Evolutionary conservation across 1,284 basidiomycete genomes (phyloP).

Genomic region (Tilletiopsis washingtonensis): DNA sequence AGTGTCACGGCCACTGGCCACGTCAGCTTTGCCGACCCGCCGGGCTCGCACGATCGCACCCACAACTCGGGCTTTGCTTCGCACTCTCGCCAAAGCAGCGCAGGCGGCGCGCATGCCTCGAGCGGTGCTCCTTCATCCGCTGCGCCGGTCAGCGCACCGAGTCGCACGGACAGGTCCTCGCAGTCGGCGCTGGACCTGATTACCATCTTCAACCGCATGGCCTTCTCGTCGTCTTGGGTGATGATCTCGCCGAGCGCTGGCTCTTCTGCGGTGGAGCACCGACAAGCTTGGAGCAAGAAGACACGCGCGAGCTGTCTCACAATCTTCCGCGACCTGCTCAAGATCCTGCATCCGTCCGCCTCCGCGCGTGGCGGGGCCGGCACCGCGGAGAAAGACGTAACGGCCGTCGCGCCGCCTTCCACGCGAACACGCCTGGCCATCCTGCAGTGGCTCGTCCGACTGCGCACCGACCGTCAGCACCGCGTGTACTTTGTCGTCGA

Average conservation of each 20-base stretch:
- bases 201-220: conserved; percentile 40
- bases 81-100: conserved; percentile 2
- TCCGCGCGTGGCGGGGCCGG: not conserved
- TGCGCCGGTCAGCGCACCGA: not conserved
- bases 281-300: conserved; percentile 20
- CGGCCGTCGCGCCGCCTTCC: not conserved
- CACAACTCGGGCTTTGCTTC: not conserved
- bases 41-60: conserved; percentile 7
- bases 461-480: conserved; percentile 86
- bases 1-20: not conserved
- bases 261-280: conserved; percentile 2
- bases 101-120: not conserved
- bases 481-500: conserved; percentile 63
- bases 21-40: conserved; percentile 7
- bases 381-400: not conserved
- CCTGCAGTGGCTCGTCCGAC: conserved; percentile 78
- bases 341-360: conserved; percentile 18
- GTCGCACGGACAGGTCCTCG: not conserved
- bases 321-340: conserved; percentile 37
- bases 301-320: conserved; percentile 29
- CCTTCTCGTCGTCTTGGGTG: conserved; percentile 40
- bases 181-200: conserved; percentile 35
- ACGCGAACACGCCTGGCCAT: conserved; percentile 58
- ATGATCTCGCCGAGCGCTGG: conserved; percentile 8
- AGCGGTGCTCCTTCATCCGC: not conserved